Percentiles rank a stretch among this genome's conserved stretches.
Conservation (phyloP, 2,329 filamentous ascomycete genomes). For the Trichoderma brevicompactum region DNA sequence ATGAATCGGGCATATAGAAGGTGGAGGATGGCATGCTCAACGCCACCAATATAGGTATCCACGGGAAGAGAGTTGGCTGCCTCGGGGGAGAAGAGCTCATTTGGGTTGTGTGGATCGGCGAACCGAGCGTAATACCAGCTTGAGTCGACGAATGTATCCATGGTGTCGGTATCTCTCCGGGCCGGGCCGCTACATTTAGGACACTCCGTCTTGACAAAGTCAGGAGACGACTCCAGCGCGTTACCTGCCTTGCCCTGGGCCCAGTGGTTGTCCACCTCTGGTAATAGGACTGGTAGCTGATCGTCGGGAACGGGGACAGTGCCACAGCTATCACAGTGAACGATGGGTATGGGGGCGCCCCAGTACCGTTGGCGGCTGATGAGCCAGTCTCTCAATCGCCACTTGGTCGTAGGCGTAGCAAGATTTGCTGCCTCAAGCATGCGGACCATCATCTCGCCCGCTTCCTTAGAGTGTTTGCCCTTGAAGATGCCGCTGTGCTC, state of each 20-base stretch:
- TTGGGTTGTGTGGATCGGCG: constrained; percentile 68
- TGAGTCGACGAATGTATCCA: constrained; percentile 96
- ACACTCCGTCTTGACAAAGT: constrained; percentile 77
- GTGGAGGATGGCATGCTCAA: constrained; percentile 90
- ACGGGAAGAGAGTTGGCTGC: constrained; percentile 70
- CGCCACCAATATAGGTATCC: constrained; percentile 85
- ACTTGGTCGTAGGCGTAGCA: constrained; percentile 70
- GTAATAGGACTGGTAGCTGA: constrained; percentile 77
- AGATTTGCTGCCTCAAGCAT: constrained; percentile 59
- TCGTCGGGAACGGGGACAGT: constrained; percentile 76
- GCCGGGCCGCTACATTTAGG: constrained; percentile 73
- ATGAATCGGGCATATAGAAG: constrained; percentile 88
- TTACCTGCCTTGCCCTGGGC: constrained; percentile 73
- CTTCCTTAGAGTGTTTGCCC: constrained; percentile 66
- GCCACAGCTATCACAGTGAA: constrained; percentile 79
- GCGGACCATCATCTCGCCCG: constrained; percentile 62
- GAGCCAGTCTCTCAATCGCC: constrained; percentile 86
- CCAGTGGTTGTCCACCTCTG: constrained; percentile 70
- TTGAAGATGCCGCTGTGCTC: constrained; percentile 66
- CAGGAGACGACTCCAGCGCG: constrained; percentile 70
- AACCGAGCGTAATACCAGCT: constrained; percentile 93
- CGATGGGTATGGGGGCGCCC: constrained; percentile 87
- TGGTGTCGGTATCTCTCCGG: constrained; percentile 86
- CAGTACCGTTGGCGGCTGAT: constrained; percentile 92
- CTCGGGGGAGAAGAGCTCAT: constrained; percentile 64